A percentile compares a stretch with the other conserved stretches of the same genome.
Conservation (phyloP, 805 yeast genomes). For the Candida vaughaniae region DNA sequence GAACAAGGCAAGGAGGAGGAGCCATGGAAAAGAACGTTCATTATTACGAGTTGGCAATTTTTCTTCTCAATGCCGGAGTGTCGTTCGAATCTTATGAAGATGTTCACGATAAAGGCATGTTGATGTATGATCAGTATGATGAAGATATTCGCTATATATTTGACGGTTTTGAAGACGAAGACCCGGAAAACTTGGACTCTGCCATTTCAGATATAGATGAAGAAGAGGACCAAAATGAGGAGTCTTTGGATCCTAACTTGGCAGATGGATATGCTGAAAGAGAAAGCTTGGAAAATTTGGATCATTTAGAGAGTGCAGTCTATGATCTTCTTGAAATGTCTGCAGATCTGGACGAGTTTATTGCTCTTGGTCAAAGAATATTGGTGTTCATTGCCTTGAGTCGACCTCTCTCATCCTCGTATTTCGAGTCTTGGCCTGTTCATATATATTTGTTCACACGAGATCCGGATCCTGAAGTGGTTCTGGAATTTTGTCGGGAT, state of each 20-base stretch:
- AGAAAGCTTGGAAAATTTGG: too few species aligned
- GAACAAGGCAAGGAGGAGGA: conserved; percentile 37
- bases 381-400: too few species aligned
- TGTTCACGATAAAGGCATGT: conserved; percentile 1
- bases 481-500: conserved; percentile 14
- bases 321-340: neutral
- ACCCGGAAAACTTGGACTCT: too few species aligned
- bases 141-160: conserved; percentile 13
- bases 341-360: conserved; percentile 2
- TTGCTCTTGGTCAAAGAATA: conserved; percentile 1
- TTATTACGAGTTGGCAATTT: conserved; percentile 6
- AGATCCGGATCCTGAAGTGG: too few species aligned
- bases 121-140: conserved; percentile 12
- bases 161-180: conserved; percentile 10
- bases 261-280: too few species aligned
- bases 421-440: too few species aligned
- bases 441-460: too few species aligned
- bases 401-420: too few species aligned
- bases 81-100: conserved; percentile 4
- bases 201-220: too few species aligned
- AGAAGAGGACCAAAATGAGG: neutral
- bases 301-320: too few species aligned
- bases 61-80: conserved; percentile 7
- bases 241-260: too few species aligned
- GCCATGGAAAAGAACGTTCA: conserved; percentile 16